Base-by-base conservation (phyloP, 768 basidiomycete species). In the Psilocybe cubensis region DNA sequence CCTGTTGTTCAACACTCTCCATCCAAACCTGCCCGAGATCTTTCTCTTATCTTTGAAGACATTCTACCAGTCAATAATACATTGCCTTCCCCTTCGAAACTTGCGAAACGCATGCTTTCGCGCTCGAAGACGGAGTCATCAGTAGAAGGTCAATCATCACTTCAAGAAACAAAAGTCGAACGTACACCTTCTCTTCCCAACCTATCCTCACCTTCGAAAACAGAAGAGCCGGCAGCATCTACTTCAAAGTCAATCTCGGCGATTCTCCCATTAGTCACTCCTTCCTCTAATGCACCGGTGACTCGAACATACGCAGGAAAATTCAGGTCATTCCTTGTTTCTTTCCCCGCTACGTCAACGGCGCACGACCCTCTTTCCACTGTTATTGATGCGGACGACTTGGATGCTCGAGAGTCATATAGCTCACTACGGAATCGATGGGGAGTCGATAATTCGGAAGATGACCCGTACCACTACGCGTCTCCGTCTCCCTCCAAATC, bases 381-480 rank as follows among this genome's bases (percentile, higher is more conserved):
- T 41, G 63, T 46, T 27, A 53, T 69, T 14, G 67, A 73, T 21
- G 76, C 77, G 27, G 74, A 79, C 7, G 83, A 85, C 21, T 83
- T 83, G 46, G 71, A 80, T 17, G 70, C 74, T 10, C 82, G 84
- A n/a, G 91, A 93, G 64, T 91, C 91, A 0, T 94, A 94, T 62
- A 73, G 83, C 11, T 85, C 88, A 49, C 71, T 94, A 45, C 85
- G 92, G 12, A 73, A 76, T n/a, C 81, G 91, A 18, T 92, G 88
- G 88, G 91, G 91, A 2, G 87, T 94, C 0, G 91, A 93, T 66
- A 78, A 84, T 31, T 87, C 88, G 1, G 92, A 92, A 64, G 88
- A 90, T 61, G 89, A 91, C 56, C 83, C 82, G 14, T 80, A 74
- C 42, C 69, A 68, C 21, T 63, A 68, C 23, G 48, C 48, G 6